Evolutionary conservation across 2,329 filamentous ascomycete genomes (phyloP), one percentile per base, ranked within the genome.

Genomic region (Diaporthe ilicicola): DNA sequence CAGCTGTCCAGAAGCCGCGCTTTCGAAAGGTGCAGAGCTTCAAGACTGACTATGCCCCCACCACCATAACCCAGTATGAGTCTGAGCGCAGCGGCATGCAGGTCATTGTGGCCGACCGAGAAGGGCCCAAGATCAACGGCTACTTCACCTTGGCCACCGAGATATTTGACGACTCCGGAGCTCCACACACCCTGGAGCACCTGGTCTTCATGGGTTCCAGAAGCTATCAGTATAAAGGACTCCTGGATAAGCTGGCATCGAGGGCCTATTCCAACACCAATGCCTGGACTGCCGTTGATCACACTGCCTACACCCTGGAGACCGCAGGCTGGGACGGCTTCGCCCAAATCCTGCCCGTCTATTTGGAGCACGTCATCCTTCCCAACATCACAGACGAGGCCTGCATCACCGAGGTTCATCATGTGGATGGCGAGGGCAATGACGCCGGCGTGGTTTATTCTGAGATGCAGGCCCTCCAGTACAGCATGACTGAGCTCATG

Each of bases 391-490:
- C 95, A 0, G 95, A 99, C 80, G 93, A 95, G 69, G 94, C 91
- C 13, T 98, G 97, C 79, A 92, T 95, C 74, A 99, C 96, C 3
- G 96, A 99, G 81, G 96, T 99, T 1, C 94, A 97, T 83, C 96
- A 99, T 79, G 89, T 99, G 69, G 94, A 99, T 78, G 95, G 94
- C 19, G 90, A 93, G 75, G 96, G 96, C 70, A 93, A 98, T 74
- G 96, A 99, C 86, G 96, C 96, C 51, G 96, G 94, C 73, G 95
- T 98, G 1, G 96, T 99, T 10, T 99, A 99, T 82, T 98, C 95
- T 0, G 96, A 99, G 82, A 99, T 99, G 96, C 96, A 99, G 82
- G 96, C 92, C 29, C 91, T 97, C 2, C 93, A 98, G 79, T 97
- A 97, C 78, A 91, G 90, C 66, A 91, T 93, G 74, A 86, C 87